These are phyloP conservation scores for Rhizophora mangle DNA, from an alignment of 345 rosid species.

Conservation along the genomic window DNA sequence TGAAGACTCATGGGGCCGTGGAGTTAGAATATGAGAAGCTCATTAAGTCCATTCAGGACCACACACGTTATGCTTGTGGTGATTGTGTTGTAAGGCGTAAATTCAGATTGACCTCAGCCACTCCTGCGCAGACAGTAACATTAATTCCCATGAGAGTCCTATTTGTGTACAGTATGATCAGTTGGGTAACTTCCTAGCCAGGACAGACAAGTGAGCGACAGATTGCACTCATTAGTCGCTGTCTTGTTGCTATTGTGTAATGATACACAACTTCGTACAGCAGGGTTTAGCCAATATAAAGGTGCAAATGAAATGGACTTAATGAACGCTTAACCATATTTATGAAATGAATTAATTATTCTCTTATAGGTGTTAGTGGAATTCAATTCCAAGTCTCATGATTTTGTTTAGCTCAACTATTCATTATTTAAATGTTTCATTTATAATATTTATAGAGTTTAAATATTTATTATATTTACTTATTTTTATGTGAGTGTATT, in stretches of 20 bases:
- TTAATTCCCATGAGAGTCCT: neutral
- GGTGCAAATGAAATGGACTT: neutral
- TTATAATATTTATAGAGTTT: no score
- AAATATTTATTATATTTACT: no score
- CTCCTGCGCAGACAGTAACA: slow-evolving; percentile 3
- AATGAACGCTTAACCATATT: no score
- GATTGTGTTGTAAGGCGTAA: neutral
- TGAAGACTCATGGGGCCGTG: neutral
- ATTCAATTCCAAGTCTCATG: no score
- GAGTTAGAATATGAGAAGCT: neutral
- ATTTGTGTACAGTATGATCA: neutral
- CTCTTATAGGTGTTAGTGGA: no score
- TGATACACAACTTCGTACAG: neutral
- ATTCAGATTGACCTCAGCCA: neutral
- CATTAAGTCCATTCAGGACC: neutral
- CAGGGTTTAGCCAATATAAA: neutral
- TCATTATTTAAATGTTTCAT: no score
- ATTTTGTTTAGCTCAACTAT: no score
- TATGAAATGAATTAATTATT: no score
- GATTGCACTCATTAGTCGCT: neutral
- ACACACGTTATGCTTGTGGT: neutral
- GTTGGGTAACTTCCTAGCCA: neutral
- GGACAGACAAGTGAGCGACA: neutral
- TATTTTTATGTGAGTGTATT: no score
- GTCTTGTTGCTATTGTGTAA: neutral